Base-by-base conservation (phyloP, 192 early-diverging fungal genomes). In the Entrophospora sp. region DNA sequence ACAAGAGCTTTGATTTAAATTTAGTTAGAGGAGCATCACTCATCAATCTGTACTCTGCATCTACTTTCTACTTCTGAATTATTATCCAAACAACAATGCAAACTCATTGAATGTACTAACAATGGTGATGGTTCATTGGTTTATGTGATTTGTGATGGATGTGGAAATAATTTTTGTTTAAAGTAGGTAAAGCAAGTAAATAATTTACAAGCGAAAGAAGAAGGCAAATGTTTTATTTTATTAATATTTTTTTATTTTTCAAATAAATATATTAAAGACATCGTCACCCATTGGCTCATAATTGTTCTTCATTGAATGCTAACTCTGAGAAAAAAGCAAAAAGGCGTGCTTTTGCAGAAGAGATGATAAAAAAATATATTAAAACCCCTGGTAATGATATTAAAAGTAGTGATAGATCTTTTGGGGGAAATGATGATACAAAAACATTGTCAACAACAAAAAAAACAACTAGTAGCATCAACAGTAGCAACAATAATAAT, bases 71-170 rank as follows among this genome's bases (percentile, higher is more conserved):
- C 62, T n/a, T n/a, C n/a, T n/a, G n/a, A n/a, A 22, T n/a, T 36
- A 5, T 13, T 42, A 14, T 38, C 52, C 18, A 28, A 30, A 55
- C 35, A 36, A 32, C 32, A 37, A 35, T 73, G 72, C 56, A 27
- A 14, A 22, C 38, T 66, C 3, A 40, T 24, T 27, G 46, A 51
- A 22, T 73, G 72, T 35, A 46, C 38, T 22, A 66, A 30, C 20
- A 30, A 46, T 5, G 62, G 64, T 6, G 48, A 40, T 10, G 67
- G 63, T 64, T 34, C 55, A n/a, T 4, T 55, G 20, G 62, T 68
- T 13, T 46, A 53, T 53, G 72, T 66, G 1, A 30, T 66, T 24
- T 73, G 72, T 43, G 55, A 64, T 52, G 68, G 45, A 42, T 73
- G 72, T 38, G 62, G 44, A 35, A 53, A 45, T 0, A 40, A 51